Conservation (phyloP, 768 basidiomycete genomes). For the Russula dissimulans region DNA sequence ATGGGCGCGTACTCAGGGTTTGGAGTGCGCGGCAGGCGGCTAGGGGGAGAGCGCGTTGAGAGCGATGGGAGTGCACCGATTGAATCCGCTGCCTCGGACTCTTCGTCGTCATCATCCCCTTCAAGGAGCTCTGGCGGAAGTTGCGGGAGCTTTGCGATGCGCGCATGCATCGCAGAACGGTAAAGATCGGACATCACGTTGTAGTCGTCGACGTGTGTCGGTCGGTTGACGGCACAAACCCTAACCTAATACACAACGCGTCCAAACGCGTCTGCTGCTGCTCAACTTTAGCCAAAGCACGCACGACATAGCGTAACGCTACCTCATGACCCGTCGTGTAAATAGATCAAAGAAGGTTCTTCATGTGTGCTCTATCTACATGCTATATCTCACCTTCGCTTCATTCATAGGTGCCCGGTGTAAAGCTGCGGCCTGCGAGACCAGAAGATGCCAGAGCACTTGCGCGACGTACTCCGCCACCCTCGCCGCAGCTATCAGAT, state of each 20-base stretch:
- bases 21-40: slow-evolving; percentile 33
- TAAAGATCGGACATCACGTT: slow-evolving; percentile 56
- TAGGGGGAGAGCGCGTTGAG: slow-evolving; percentile 57
- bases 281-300: not conserved
- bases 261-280: not conserved
- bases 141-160: slow-evolving; percentile 64
- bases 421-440: slow-evolving; percentile 64
- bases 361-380: not conserved
- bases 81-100: slow-evolving; percentile 46
- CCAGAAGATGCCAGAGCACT: slow-evolving; percentile 18
- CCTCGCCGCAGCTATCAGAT: slow-evolving; percentile 32
- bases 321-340: slow-evolving; percentile 31
- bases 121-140: slow-evolving; percentile 27
- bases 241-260: slow-evolving; percentile 4
- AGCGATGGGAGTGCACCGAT: slow-evolving; percentile 53
- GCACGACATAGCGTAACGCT: too few relatives aligned
- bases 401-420: slow-evolving; percentile 59
- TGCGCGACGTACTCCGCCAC: slow-evolving; percentile 25
- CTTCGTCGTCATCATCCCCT: slow-evolving; percentile 42
- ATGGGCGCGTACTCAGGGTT: slow-evolving; percentile 68
- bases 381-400: not conserved
- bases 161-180: slow-evolving; percentile 68
- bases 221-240: not conserved
- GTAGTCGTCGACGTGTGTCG: too few relatives aligned
- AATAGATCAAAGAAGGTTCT: slow-evolving; percentile 62